phyloP scores from a whole-genome alignment of 768 basidiomycete genomes.

The Calocera viscosa region DNA sequence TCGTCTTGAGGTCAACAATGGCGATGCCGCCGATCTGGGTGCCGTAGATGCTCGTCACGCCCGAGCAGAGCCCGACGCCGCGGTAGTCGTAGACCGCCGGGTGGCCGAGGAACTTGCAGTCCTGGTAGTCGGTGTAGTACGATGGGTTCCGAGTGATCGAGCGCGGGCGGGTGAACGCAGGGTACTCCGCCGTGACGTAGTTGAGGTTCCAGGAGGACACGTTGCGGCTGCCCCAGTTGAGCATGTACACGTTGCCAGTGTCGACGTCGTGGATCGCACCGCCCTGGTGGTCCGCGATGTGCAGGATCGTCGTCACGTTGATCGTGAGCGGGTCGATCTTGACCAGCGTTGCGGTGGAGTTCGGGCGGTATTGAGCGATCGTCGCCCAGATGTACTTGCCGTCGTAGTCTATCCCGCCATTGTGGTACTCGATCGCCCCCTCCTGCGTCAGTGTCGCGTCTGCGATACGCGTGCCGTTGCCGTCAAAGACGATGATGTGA shows the following conservation, averaged over 20 bases:
- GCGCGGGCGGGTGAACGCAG: background rate
- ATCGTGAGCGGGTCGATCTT: constrained; percentile 10
- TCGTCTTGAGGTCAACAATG: constrained; percentile 13
- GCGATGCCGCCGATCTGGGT: constrained; percentile 14
- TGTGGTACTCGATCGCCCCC: constrained; percentile 11
- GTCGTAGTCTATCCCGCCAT: constrained; percentile 14
- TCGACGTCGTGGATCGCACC: constrained; percentile 8
- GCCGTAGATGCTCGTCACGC: constrained; percentile 13
- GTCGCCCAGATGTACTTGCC: constrained; percentile 14
- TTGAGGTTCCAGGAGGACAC: constrained; percentile 11
- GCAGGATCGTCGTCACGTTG: constrained; percentile 9
- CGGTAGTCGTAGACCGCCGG: constrained; percentile 7
- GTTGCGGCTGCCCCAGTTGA: constrained; percentile 11
- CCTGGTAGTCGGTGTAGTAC: constrained; percentile 13
- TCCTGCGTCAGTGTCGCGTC: constrained; percentile 13
- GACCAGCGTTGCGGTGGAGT: constrained; percentile 8
- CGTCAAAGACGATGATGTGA: constrained; percentile 14
- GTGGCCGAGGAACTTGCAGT: constrained; percentile 17
- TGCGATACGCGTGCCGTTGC: constrained; percentile 12
- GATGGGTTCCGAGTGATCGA: constrained; percentile 10
- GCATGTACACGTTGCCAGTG: constrained; percentile 5
- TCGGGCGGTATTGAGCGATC: constrained; percentile 9
- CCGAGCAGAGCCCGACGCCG: constrained; percentile 12
- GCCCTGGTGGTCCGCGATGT: constrained; percentile 11
- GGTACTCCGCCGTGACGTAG: constrained; percentile 1